Evolutionary conservation across 2,329 filamentous ascomycete genomes (phyloP), one percentile per base, ranked within the genome.

Genomic region (Ophiostoma ulmi): DNA sequence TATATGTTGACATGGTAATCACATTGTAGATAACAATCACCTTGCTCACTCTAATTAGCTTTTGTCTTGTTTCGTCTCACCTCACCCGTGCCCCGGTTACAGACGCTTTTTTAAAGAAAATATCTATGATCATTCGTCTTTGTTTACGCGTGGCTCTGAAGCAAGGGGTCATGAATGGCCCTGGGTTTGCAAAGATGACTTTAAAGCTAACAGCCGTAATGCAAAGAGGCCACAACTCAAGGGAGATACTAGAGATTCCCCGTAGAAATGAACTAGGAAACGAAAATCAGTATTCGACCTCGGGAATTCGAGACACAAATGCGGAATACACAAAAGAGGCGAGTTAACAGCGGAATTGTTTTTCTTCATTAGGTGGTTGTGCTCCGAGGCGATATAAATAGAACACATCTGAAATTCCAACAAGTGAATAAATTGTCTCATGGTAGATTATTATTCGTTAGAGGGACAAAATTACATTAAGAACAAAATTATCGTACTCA

Each of bases 51-150:
- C 11, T 14, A 35, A 35, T 63, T 63, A 26, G 58, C 26, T 17
- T 17, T 35, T 63, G 58, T 63, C 58, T 63, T 63, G 58, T 63
- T 63, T 63, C 55, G 26, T 63, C 20, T 63, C 26, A 35, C 58
- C 58, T 35, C 58, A 63, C 58, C 22, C 17, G 10, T 35, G 4
- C 55, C 26, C 26, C 13, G 58, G 26, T 8, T 6, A 4, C 58
- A 63, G n/a, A 31, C 10, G 10, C 7, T 8, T 35, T 17, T 35
- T 13, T 31, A 31, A 31, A 31, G 31, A 31, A 31, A 31, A 31
- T 61, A 0, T 61, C 6, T 10, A 5, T 63, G 13, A 20, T 63
- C 26, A 11, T 8, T 22, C 22, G 22, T 63, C 22, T 63, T 63
- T 63, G 14, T 63, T 63, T 63, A 63, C 26, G 58, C 58, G 58